Base-by-base conservation (phyloP, 768 basidiomycete species). In the Psilocybe azurescens region DNA sequence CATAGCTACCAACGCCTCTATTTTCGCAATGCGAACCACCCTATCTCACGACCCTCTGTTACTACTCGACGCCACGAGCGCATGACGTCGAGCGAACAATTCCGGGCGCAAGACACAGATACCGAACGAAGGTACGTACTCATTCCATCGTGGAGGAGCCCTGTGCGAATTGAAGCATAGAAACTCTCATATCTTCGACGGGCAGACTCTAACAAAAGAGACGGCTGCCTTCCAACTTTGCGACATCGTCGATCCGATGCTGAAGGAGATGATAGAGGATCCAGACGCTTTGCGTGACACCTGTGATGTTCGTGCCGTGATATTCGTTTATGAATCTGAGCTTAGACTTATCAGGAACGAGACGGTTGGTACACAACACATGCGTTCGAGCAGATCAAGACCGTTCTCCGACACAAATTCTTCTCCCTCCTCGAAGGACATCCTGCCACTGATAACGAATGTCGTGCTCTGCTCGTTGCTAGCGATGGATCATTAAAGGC, bases 141-240 rank as follows among this genome's bases (percentile, higher is more conserved):
- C 47, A 50, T 2, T 28, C 44, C 24, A 8, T 46, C 8, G 13
- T 10, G 30, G 7, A 20, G 10, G 8, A n/a, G 30, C 11, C 10
- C 24, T 24, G 8, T 24, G 10, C 20, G n/a, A 29, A 65, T 20
- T 54, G 14, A 54, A 3, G 2, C n/a, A 5, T 44, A 88, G 88
- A 64, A 81, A 79, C 67, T 90, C 90, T 0, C 94, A 99, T 72
- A 83, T 95, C 33, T 99, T 99, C 67, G 94, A 99, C 72, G 97
- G 97, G 0, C 72, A 86, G 60, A 85, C 85, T 6, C 75, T 94
- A 50, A 87, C 89, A 49, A 89, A 90, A 67, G 92, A 97, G 73
- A 91, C 93, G 0, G 95, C 94, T 1, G 93, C 94, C 16, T 99
- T 94, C 77, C 97, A 99, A 74, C 81, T 99, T 5, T 93, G 93